These are phyloP conservation scores for Backusella tuberculispora DNA, from an alignment of 192 early-diverging fungal genomes.

Conservation along the genomic window DNA sequence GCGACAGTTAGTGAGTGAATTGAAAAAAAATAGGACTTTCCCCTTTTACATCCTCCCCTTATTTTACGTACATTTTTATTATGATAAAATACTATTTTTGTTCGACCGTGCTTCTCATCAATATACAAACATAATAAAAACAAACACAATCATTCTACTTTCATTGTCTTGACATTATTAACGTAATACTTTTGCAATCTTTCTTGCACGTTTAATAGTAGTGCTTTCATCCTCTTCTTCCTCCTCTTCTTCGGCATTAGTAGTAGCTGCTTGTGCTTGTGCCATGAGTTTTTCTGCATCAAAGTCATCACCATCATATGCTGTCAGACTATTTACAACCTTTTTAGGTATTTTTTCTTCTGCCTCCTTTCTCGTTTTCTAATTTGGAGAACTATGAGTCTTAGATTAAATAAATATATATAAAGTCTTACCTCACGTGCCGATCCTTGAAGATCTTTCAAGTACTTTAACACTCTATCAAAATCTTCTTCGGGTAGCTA, in stretches of 20 bases:
- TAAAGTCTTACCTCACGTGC: constrained; percentile 38
- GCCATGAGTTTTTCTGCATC: constrained; percentile 44
- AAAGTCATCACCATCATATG: constrained; percentile 43
- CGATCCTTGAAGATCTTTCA: constrained; percentile 41
- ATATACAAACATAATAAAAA: constrained; percentile 16
- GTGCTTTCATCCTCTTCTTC: neutral
- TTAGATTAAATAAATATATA: constrained; percentile 14
- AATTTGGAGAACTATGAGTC: neutral
- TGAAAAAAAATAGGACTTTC: neutral
- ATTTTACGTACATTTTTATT: constrained; percentile 5
- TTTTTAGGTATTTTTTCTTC: constrained; percentile 34
- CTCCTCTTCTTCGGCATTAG: neutral
- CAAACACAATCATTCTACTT: constrained; percentile 1
- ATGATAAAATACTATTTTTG: constrained; percentile 12
- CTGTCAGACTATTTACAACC: constrained; percentile 17
- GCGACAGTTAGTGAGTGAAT: neutral
- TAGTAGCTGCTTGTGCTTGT: neutral
- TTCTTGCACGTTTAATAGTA: constrained; percentile 10
- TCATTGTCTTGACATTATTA: constrained; percentile 14
- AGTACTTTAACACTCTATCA: constrained; percentile 32
- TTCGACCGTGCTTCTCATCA: constrained; percentile 9
- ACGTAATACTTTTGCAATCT: neutral
- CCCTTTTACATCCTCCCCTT: constrained; percentile 3
- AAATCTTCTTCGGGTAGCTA: constrained; percentile 39
- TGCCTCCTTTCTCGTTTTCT: constrained; percentile 41